A percentile compares a stretch with the other conserved stretches of the same genome.
Evolutionary conservation across 352 stramenopile species (phyloP).

Genomic region (Bremia lactucae): DNA sequence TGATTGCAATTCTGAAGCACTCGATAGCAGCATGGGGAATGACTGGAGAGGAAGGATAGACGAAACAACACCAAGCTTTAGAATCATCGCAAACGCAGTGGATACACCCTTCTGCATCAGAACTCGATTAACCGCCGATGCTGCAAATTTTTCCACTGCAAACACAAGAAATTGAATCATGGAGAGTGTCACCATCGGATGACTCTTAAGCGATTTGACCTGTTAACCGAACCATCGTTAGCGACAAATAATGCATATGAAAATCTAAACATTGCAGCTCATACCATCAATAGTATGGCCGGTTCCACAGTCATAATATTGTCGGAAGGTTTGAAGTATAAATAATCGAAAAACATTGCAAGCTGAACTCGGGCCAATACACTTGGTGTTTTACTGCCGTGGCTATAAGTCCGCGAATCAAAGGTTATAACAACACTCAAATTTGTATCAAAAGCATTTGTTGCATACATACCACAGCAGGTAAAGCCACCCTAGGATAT

Average conservation of each 20-base stretch:
- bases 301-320: slow-evolving; percentile 81
- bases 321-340: slow-evolving; percentile 74
- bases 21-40: slow-evolving; percentile 63
- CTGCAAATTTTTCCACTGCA: slow-evolving; percentile 77
- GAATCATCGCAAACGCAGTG: slow-evolving; percentile 55
- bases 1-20: slow-evolving; percentile 51
- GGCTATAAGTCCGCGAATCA: too few relatives aligned
- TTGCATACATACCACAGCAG: slow-evolving; percentile 68
- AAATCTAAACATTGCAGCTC: slow-evolving; percentile 4
- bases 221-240: slow-evolving; percentile 17
- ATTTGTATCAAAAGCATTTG: too few relatives aligned
- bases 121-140: slow-evolving; percentile 54
- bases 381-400: slow-evolving; percentile 56
- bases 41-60: slow-evolving; percentile 62
- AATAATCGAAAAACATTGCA: slow-evolving; percentile 83
- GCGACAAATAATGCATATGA: background rate
- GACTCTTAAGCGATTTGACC: slow-evolving; percentile 81
- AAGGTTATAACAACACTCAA: too few relatives aligned
- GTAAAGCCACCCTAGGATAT: slow-evolving; percentile 82
- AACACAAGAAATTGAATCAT: slow-evolving; percentile 84
- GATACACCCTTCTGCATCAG: slow-evolving; percentile 80
- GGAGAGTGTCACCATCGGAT: slow-evolving; percentile 67
- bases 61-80: slow-evolving; percentile 65
- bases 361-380: slow-evolving; percentile 65
- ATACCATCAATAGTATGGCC: slow-evolving; percentile 74